Conservation (phyloP, 495 filamentous ascomycete species). For the Aspergillus panamensis region DNA sequence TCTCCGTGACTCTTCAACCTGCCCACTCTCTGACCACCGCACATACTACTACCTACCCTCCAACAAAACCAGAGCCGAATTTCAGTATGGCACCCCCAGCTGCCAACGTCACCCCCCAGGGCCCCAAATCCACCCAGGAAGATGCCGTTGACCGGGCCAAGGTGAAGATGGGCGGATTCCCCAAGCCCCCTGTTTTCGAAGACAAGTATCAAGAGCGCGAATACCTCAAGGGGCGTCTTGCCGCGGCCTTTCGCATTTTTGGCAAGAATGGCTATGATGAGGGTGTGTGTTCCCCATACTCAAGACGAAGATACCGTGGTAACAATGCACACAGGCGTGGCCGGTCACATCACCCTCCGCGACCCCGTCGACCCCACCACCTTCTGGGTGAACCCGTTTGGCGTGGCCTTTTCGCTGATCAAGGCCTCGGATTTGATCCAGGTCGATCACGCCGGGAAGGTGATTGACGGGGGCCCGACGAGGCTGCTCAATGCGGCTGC, state of each 20-base stretch:
- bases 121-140: constrained; percentile 28
- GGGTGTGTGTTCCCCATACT: constrained; percentile 30
- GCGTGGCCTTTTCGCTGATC: constrained; percentile 65
- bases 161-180: constrained; percentile 45
- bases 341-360: constrained; percentile 59
- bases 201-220: constrained; percentile 60
- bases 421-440: constrained; percentile 68
- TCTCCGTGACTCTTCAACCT: background rate
- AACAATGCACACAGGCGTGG: constrained; percentile 37
- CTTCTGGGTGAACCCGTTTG: constrained; percentile 84
- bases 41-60: background rate
- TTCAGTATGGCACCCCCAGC: constrained; percentile 32
- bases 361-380: constrained; percentile 65
- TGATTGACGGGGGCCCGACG: constrained; percentile 64
- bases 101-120: constrained; percentile 20
- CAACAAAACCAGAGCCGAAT: background rate
- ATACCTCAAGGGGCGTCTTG: constrained; percentile 63
- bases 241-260: constrained; percentile 66
- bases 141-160: constrained; percentile 31
- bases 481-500: constrained; percentile 65
- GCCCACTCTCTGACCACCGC: background rate
- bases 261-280: constrained; percentile 66
- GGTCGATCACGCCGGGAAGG: constrained; percentile 59
- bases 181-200: constrained; percentile 52
- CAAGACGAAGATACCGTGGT: no score